phyloP scores from a whole-genome alignment of 2,329 filamentous ascomycete species.

The Pyricularia sp. region DNA sequence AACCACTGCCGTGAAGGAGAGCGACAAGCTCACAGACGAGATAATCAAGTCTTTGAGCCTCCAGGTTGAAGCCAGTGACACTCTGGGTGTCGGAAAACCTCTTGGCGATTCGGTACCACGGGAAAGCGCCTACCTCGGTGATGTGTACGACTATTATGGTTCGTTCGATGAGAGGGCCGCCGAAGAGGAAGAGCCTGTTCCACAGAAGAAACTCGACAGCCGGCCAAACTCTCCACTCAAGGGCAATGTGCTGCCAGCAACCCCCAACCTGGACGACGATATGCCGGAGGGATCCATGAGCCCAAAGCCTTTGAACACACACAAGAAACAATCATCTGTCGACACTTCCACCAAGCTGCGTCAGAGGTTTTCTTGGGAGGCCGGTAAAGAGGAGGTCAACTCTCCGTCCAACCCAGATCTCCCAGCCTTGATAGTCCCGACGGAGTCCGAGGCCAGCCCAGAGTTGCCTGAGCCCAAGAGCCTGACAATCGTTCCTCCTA shows the following conservation, averaged over 20 bases:
- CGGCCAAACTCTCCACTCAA: background rate
- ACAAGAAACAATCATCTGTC: background rate
- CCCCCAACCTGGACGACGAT: background rate
- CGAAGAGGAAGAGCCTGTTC: background rate
- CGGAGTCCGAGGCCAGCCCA: background rate
- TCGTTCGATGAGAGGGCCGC: conserved; percentile 30
- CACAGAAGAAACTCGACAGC: background rate
- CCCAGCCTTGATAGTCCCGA: background rate
- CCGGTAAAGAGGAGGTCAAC: conserved; percentile 13
- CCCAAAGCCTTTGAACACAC: conserved; percentile 1
- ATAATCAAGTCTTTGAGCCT: conserved; percentile 59
- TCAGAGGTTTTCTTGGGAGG: conserved; percentile 31
- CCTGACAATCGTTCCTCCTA: background rate
- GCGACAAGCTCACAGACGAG: conserved; percentile 58
- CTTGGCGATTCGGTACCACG: conserved; percentile 13
- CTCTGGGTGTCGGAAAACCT: background rate
- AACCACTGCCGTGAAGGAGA: conserved; percentile 44
- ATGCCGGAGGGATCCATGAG: background rate
- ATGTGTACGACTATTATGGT: conserved; percentile 54
- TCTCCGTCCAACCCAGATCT: conserved; percentile 3
- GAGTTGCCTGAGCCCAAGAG: conserved; percentile 2
- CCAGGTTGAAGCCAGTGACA: conserved; percentile 8
- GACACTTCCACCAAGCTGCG: conserved; percentile 4
- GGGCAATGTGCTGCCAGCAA: background rate
- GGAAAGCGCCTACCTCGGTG: conserved; percentile 51